Percentiles rank a stretch among this genome's conserved stretches.
These are phyloP conservation scores for Zygnema cylindricum DNA, from an alignment of 139 green algal genomes.

Conservation along the genomic window DNA sequence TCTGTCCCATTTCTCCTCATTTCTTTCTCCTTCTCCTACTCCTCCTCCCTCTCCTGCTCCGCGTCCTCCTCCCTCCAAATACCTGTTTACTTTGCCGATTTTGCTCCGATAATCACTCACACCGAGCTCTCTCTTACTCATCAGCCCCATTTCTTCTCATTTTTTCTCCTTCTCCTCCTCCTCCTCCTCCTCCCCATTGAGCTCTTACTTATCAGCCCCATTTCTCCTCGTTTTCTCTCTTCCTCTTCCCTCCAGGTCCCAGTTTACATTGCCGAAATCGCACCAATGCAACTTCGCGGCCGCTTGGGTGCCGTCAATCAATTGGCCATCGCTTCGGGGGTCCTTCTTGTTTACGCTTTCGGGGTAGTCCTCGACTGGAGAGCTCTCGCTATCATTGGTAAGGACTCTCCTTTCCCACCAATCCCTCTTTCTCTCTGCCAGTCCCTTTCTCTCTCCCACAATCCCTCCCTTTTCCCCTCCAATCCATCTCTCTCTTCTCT, in stretches of 20 bases:
- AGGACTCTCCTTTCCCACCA: neutral
- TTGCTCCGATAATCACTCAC: too few relatives aligned
- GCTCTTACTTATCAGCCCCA: conserved; percentile 1
- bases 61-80: too few relatives aligned
- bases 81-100: too few relatives aligned
- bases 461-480: neutral
- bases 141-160: neutral
- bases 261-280: conserved; percentile 59
- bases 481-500: neutral
- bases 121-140: neutral
- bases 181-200: conserved; percentile 5
- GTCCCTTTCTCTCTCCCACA: neutral
- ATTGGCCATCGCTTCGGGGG: conserved; percentile 60
- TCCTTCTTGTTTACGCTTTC: conserved; percentile 49
- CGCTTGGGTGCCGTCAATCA: conserved; percentile 52
- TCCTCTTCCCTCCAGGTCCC: conserved; percentile 35
- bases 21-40: too few relatives aligned
- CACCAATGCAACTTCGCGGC: conserved; percentile 35
- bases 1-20: too few relatives aligned
- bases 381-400: conserved; percentile 12
- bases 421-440: neutral
- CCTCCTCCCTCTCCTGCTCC: too few relatives aligned
- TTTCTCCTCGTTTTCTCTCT: neutral
- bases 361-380: conserved; percentile 44
- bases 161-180: conserved; percentile 13